phyloP scores from a whole-genome alignment of 192 early-diverging fungal species.

The Lobosporangium transversale region DNA sequence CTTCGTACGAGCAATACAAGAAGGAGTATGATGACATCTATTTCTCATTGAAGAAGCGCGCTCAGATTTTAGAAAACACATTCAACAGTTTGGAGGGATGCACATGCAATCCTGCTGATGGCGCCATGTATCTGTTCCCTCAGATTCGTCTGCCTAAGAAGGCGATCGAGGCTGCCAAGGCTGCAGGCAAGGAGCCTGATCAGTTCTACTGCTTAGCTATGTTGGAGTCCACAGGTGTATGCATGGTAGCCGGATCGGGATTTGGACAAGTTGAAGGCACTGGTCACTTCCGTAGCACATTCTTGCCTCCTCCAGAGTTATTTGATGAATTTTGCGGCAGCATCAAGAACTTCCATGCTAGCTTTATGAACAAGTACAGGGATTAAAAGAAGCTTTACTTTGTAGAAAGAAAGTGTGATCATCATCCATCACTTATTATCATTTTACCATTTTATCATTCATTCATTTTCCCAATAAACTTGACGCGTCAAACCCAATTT shows the following conservation, averaged over 20 bases:
- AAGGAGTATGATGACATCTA: conserved; percentile 79
- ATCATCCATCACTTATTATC: neutral
- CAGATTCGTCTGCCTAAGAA: conserved; percentile 75
- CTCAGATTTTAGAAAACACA: conserved; percentile 73
- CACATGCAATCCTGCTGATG: conserved; percentile 87
- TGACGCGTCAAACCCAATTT: no score
- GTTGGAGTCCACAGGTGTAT: conserved; percentile 95
- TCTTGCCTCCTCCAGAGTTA: conserved; percentile 91
- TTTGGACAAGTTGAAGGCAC: conserved; percentile 92
- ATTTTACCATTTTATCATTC: neutral
- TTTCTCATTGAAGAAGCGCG: conserved; percentile 82
- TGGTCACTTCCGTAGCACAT: conserved; percentile 96
- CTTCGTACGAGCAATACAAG: conserved; percentile 78
- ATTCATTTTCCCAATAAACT: no score
- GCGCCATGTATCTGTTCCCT: conserved; percentile 98
- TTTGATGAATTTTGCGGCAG: conserved; percentile 89
- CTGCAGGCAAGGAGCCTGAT: conserved; percentile 82
- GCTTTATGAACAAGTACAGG: conserved; percentile 82
- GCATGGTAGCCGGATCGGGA: conserved; percentile 93
- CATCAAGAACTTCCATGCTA: conserved; percentile 81
- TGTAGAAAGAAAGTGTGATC: neutral
- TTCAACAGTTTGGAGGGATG: conserved; percentile 89
- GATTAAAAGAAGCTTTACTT: conserved; percentile 37
- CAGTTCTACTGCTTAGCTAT: conserved; percentile 91
- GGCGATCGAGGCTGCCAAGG: conserved; percentile 81